Conservation (phyloP, 202 grass and related monocot species). For the Panicum hallii region DNA sequence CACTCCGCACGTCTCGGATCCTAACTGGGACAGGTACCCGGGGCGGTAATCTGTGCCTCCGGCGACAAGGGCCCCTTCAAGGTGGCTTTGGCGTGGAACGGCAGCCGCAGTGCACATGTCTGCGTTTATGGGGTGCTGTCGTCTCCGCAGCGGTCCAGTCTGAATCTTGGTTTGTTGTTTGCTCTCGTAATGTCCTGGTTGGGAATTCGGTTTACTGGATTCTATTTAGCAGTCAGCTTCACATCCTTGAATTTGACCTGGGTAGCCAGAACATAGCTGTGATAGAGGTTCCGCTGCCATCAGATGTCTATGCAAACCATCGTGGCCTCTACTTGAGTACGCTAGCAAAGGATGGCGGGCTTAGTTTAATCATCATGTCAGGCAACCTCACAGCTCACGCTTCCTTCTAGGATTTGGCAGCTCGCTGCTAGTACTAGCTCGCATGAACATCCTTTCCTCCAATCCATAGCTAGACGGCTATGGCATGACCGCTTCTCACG, state of each 20-base stretch:
- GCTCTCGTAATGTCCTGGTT: background rate
- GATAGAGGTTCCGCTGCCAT: no score
- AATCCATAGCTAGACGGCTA: no score
- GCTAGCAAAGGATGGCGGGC: background rate
- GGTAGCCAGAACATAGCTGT: no score
- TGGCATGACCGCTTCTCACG: no score
- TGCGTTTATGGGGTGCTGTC: no score
- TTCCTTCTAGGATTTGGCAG: no score
- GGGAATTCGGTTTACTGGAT: background rate
- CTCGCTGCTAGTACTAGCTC: no score
- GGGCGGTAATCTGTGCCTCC: background rate
- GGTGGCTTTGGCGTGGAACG: background rate
- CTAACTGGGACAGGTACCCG: background rate
- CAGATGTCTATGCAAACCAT: background rate
- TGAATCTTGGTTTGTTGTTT: background rate
- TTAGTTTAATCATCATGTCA: background rate
- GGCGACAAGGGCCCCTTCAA: background rate
- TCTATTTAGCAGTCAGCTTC: background rate
- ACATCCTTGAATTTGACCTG: constrained; percentile 10
- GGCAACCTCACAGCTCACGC: background rate
- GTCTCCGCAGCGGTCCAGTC: background rate
- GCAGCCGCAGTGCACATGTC: background rate
- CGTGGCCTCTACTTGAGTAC: background rate
- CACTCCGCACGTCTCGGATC: background rate
- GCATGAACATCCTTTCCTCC: no score